phyloP scores from a whole-genome alignment of 75 land plant species.

The Azolla pinnata region DNA sequence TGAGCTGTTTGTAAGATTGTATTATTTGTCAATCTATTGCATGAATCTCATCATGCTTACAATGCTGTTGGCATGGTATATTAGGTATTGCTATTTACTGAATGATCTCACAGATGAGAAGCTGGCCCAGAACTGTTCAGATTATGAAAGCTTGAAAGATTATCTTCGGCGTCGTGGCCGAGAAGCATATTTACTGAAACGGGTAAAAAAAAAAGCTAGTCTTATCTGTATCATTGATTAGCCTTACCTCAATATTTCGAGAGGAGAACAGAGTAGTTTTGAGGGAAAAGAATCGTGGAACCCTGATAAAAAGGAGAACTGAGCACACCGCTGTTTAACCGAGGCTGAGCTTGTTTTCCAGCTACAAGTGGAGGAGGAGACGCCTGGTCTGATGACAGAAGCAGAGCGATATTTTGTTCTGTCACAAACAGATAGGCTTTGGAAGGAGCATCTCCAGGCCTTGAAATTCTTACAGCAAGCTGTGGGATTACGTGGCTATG shows the following conservation, averaged over 20 bases:
- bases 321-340: too few species aligned
- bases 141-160: constrained; percentile 52
- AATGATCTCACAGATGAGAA: constrained; percentile 75
- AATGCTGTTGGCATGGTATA: too few species aligned
- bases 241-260: too few species aligned
- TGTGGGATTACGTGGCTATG: constrained; percentile 91
- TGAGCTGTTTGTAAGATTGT: neutral
- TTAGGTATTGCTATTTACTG: constrained; percentile 88
- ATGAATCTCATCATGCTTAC: too few species aligned
- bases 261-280: too few species aligned
- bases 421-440: constrained; percentile 77
- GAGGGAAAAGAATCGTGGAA: too few species aligned
- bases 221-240: too few species aligned
- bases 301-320: too few species aligned
- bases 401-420: constrained; percentile 87
- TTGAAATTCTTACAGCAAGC: constrained; percentile 95
- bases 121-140: constrained; percentile 42
- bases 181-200: constrained; percentile 84
- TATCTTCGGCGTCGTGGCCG: constrained; percentile 74
- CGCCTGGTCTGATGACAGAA: constrained; percentile 94
- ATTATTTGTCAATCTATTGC: too few species aligned
- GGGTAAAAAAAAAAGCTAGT: too few species aligned
- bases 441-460: constrained; percentile 97
- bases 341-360: too few species aligned
- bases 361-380: constrained; percentile 72